Evolutionary conservation across 176 grass and related monocot species (phyloP).

Genomic region (Saccharum officinarum): DNA sequence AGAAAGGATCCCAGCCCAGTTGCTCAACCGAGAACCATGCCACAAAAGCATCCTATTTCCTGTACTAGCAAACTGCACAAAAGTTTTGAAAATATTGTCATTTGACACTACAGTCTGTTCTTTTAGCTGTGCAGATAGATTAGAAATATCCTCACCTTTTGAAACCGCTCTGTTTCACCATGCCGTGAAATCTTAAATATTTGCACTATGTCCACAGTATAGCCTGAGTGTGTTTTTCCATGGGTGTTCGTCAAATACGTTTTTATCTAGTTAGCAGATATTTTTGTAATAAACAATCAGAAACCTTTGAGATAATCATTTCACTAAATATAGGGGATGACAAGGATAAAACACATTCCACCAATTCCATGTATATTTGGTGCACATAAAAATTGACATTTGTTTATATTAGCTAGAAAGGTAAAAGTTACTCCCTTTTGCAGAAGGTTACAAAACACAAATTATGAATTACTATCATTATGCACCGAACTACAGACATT

Average conservation of each 20-base stretch:
- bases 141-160: slow-evolving; percentile 53
- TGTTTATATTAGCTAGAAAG: slow-evolving; percentile 18
- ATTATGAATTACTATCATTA: not conserved
- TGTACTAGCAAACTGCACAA: slow-evolving; percentile 61
- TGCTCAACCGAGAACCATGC: slow-evolving; percentile 94
- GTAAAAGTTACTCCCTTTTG: not conserved
- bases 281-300: slow-evolving; percentile 1
- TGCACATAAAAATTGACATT: not conserved
- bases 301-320: not conserved
- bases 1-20: slow-evolving; percentile 93
- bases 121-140: slow-evolving; percentile 25
- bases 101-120: not conserved
- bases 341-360: not conserved
- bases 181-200: slow-evolving; percentile 80
- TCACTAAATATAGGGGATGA: slow-evolving; percentile 1
- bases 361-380: not conserved
- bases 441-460: not conserved
- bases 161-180: slow-evolving; percentile 65
- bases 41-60: slow-evolving; percentile 97
- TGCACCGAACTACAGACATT: not conserved
- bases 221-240: slow-evolving; percentile 66
- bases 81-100: slow-evolving; percentile 11
- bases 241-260: slow-evolving; percentile 83
- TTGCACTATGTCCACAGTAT: slow-evolving; percentile 71
- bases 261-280: slow-evolving; percentile 59